Base-by-base conservation (phyloP, 1,284 basidiomycete species). In the Sanguinoderma infundibulare region DNA sequence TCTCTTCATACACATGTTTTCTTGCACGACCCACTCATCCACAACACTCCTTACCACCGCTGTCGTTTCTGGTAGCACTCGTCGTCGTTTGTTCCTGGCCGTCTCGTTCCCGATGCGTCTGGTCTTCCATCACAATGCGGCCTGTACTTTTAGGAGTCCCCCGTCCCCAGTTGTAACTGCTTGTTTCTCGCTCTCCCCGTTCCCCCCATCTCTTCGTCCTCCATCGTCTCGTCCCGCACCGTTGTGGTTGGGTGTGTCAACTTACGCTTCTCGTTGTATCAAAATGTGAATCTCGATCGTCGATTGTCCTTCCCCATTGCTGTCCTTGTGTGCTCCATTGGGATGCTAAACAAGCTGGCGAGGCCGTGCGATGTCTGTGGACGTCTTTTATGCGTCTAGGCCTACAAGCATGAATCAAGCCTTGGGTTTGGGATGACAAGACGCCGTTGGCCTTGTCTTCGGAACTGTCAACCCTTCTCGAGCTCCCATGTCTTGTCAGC, bases 81-180 rank as follows among this genome's bases (percentile, higher is more conserved):
- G 74, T 79, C 75, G 73, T 74, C 30, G 49, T 72, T 76, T 73
- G 70, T 75, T 76, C 73, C 70, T 72, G 73, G 73, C 73, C 68
- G 67, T 65, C 61, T 71, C 62, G 55, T 62, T 28, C 30, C 24
- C 54, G 63, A 68, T 66, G 51, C 69, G 72, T 73, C 72, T 74
- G 70, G 74, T 70, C 72, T 68, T 67, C 64, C 66, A 62, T 68
- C 72, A 73, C 72, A 73, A 75, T 73, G 70, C 75, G 78, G 74
- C 77, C 70, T 80, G 79, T 81, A 79, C 75, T 77, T 75, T 70
- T 79, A 78, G 71, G 74, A 72, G 71, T 65, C 55, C 61, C 62
- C 54, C 56, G 52, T 60, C 35, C 65, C 63, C 57, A 56, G 59
- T 62, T 68, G 66, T 67, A 64, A n/a, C 61, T 63, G 53, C 63